These are phyloP conservation scores for Mixia osmundae DNA, from an alignment of 1,284 basidiomycete species.

Conservation along the genomic window DNA sequence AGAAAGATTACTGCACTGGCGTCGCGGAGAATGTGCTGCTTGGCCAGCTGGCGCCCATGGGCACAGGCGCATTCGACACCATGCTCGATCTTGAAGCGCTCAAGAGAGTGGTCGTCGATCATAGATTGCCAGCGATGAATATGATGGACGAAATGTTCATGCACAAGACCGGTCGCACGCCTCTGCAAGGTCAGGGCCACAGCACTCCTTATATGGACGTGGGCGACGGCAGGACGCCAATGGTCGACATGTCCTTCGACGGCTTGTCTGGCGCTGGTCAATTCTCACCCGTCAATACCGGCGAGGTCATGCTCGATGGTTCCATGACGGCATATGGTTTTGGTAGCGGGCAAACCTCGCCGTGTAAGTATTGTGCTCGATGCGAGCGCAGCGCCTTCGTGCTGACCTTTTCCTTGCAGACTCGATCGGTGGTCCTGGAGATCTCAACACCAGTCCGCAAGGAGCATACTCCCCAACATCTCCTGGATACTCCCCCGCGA, in stretches of 20 bases:
- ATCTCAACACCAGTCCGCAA: constrained; percentile 8
- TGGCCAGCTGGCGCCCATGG: constrained; percentile 79
- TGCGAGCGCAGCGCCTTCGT: constrained; percentile 27
- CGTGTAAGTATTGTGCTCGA: constrained; percentile 24
- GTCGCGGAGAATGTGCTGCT: constrained; percentile 97
- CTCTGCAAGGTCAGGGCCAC: constrained; percentile 34
- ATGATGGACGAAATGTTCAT: constrained; percentile 38
- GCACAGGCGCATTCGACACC: constrained; percentile 37
- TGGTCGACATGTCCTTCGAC: constrained; percentile 7
- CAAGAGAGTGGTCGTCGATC: constrained; percentile 95
- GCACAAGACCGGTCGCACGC: constrained; percentile 7
- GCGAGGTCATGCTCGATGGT: constrained; percentile 35
- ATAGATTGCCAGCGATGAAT: constrained; percentile 46
- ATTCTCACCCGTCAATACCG: constrained; percentile 66
- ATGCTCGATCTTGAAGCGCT: constrained; percentile 94
- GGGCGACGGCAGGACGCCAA: constrained; percentile 16
- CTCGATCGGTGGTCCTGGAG: constrained; percentile 26
- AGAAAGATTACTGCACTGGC: constrained; percentile 93
- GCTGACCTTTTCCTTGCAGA: constrained; percentile 51
- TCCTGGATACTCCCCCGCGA: constrained; percentile 7
- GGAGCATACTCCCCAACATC: constrained; percentile 47
- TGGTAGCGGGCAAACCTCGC: constrained; percentile 14
- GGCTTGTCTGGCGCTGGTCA: constrained; percentile 52
- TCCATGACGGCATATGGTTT: constrained; percentile 21
- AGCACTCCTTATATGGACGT: constrained; percentile 60